Conservation (phyloP, 129 eudicot species). For the Lactuca sativa region DNA sequence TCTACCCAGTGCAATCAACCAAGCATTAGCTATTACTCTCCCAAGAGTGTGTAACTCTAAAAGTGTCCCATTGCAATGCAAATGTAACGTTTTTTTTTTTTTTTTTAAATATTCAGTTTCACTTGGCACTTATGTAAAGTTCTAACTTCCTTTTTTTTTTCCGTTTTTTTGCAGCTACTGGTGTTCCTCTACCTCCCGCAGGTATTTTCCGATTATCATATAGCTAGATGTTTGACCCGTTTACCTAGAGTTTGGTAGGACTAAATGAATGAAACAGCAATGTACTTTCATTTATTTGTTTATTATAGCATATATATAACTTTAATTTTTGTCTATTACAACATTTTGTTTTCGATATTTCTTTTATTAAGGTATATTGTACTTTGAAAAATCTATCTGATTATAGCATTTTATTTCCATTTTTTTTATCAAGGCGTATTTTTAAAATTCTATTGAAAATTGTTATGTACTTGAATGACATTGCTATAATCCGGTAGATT, state of each 20-base stretch:
- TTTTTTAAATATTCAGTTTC: neutral
- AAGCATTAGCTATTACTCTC: conserved; percentile 56
- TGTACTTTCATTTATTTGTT: neutral
- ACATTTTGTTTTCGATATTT: neutral
- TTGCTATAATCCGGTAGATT: neutral
- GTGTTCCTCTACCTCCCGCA: conserved; percentile 76
- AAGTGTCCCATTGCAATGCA: conserved; percentile 69
- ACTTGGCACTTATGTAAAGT: neutral
- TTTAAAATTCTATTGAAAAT: too few species aligned
- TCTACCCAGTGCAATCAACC: conserved; percentile 48
- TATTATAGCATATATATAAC: neutral
- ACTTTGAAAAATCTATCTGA: too few species aligned
- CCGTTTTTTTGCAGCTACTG: conserved; percentile 55
- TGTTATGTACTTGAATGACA: neutral
- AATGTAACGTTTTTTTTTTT: conserved; percentile 38
- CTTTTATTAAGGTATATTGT: neutral
- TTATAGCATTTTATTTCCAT: neutral
- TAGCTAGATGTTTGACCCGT: neutral
- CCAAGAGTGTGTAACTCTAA: conserved; percentile 54
- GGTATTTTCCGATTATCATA: conserved; percentile 36
- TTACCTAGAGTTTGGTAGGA: neutral
- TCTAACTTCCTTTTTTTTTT: neutral
- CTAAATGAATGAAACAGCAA: too few species aligned
- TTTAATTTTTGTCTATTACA: neutral
- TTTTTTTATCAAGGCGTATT: neutral